Base-by-base conservation (phyloP, 176 grass and related monocot species). In the Paspalum vaginatum region DNA sequence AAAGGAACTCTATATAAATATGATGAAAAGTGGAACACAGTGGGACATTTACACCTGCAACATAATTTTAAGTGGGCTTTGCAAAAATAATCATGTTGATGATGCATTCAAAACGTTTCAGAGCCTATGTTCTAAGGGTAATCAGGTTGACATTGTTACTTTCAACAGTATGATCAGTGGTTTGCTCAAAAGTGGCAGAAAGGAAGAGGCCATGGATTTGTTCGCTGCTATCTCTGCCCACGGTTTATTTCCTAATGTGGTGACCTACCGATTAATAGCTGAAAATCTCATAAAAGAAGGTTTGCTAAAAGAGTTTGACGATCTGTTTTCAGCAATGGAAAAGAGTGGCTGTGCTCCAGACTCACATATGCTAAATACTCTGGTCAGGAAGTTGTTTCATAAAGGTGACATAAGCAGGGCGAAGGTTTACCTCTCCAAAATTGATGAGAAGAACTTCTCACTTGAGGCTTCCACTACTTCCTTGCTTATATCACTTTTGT, bases 391-490 rank as follows among this genome's bases (percentile, higher is more conserved):
- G 13, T 21, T 66, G 17, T 17, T 42, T 0, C 3, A 17, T 0
- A 55, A 1, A 68, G 48, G 37, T 1, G 76, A 53, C 11, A 2
- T 55, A 24, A 2, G 1, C 1, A 53, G 9, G 62, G 18, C n/a
- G n/a, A n/a, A n/a, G 20, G 9, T 12, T 7, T 79, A 67, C 13
- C 77, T 67, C 62, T 4, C 8, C 1, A 79, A 42, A 79, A 53
- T 66, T 67, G 32, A 79, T 11, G 20, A 79, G 20, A 66, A 24
- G 7, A 53, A 53, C 32, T 79, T 79, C 38, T 24, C 48, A 7
- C 32, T 43, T 25, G 61, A 65, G 52, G 76, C 76, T 52, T 78
- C 60, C 0, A 78, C 76, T 0, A 11, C 46, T 22, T 13, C 17
- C 15, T 37, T 10, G 17, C 9, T 78, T 4, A 16, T 52, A 3